Base-by-base conservation (phyloP, 129 eudicot genomes). In the Smallanthus sonchifolius region DNA sequence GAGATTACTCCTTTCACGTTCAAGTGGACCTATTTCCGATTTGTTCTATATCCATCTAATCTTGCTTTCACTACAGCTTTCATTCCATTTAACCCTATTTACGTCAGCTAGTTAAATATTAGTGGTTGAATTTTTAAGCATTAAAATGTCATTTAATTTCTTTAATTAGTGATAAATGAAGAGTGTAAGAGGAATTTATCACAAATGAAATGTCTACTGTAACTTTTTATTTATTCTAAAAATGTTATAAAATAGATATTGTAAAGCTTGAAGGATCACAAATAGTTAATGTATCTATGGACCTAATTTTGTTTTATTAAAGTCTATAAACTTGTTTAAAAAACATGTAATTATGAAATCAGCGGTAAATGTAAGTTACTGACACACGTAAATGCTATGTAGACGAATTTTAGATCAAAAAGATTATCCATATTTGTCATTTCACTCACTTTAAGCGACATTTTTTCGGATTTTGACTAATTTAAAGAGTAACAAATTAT, bases 1-100 rank as follows among this genome's bases (percentile, higher is more conserved):
- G 17, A n/a, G 37, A 42, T n/a, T 73, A 73, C 55, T 73, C 39
- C 16, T 56, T 20, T 59, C 45, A 43, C 20, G 57, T 73, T 73
- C 70, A 44, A 43, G 69, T 73, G 70, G 68, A 59, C 60, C 68
- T 42, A 35, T 32, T 60, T 73, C 7, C 1, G 8, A 48, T 57
- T 56, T 15, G 7, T 43, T 32, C 11, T 13, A 56, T 9, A 56
- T 56, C 34, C 8, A 24, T 38, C 42, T 42, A 72, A 14, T 7
- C 11, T 59, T 57, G 42, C 77, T 57, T 59, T 40, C 56, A 56
- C 67, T 38, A 32, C 20, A 14, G 19, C 40, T 4, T 11, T 56
- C 55, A 13, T 42, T 72, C 38, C 54, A 19, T 72, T 8, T 38
- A 55, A 14, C 42, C 19, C 16, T 30, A 15, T 34, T 34, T 14